These are phyloP conservation scores for Talaromyces borbonicus DNA, from an alignment of 495 filamentous ascomycete species.

Conservation along the genomic window DNA sequence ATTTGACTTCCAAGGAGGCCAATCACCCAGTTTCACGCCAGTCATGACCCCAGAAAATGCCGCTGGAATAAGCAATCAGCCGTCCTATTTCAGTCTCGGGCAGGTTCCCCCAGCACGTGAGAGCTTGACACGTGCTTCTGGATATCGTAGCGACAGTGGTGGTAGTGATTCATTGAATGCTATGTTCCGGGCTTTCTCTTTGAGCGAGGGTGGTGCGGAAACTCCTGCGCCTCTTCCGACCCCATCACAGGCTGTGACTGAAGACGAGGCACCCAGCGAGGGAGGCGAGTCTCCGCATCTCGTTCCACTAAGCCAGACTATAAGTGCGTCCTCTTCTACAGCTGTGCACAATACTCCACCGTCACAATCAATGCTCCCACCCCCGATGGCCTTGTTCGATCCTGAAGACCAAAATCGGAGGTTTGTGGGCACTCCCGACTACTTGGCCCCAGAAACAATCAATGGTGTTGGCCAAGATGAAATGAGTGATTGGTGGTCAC, in stretches of 20 bases:
- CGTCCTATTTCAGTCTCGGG: constrained; percentile 86
- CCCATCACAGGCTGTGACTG: constrained; percentile 42
- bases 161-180: constrained; percentile 76
- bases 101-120: constrained; percentile 60
- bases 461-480: constrained; percentile 92
- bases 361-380: constrained; percentile 75
- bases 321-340: constrained; percentile 40
- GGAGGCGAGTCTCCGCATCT: constrained; percentile 61
- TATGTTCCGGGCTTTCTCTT: constrained; percentile 75
- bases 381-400: constrained; percentile 88
- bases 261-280: constrained; percentile 63
- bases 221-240: constrained; percentile 23
- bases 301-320: constrained; percentile 49
- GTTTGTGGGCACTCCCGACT: constrained; percentile 96
- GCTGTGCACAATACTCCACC: constrained; percentile 49
- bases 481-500: constrained; percentile 98
- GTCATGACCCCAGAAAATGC: constrained; percentile 80
- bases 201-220: constrained; percentile 49
- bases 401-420: constrained; percentile 86
- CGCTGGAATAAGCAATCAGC: constrained; percentile 55
- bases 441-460: constrained; percentile 94
- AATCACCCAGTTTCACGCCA: constrained; percentile 76
- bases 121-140: constrained; percentile 68
- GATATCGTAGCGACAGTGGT: constrained; percentile 83
- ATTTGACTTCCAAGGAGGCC: constrained; percentile 72